Percentiles rank a stretch among this genome's conserved stretches.
Conservation (phyloP, 345 rosid species). For the Cardamine resedifolia region DNA sequence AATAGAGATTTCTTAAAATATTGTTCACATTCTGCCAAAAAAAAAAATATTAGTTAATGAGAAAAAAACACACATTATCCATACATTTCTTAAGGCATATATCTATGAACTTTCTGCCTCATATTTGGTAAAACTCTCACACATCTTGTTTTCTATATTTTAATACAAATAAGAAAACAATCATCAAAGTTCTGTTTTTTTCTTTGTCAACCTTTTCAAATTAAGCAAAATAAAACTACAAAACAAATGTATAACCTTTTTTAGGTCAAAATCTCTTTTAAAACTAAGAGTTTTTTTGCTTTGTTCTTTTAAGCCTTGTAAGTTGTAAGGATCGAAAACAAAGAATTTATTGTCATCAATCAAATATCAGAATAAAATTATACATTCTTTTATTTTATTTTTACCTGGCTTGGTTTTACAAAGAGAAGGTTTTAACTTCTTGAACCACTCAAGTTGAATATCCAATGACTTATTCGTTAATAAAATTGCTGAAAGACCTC, state of each 20-base stretch:
- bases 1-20: conserved; percentile 61
- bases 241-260: no score
- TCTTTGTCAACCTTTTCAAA: not conserved
- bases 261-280: no score
- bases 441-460: conserved; percentile 67
- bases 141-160: not conserved
- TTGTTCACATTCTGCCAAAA: conserved; percentile 44
- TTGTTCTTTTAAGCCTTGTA: not conserved
- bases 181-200: not conserved
- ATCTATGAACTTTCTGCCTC: not conserved
- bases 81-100: not conserved
- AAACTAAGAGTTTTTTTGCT: no score
- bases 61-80: not conserved
- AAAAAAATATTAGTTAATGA: not conserved
- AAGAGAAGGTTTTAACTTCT: conserved; percentile 53
- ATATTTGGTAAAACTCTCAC: not conserved
- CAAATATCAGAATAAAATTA: not conserved
- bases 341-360: not conserved
- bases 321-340: not conserved
- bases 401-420: conserved; percentile 50
- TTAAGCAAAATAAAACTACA: not conserved
- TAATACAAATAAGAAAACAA: not conserved
- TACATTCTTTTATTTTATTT: not conserved
- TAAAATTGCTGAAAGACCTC: conserved; percentile 35
- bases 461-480: conserved; percentile 52